Evolutionary conservation across 148 eudicot genomes (phyloP).

Genomic region (Diospyros kaki): DNA sequence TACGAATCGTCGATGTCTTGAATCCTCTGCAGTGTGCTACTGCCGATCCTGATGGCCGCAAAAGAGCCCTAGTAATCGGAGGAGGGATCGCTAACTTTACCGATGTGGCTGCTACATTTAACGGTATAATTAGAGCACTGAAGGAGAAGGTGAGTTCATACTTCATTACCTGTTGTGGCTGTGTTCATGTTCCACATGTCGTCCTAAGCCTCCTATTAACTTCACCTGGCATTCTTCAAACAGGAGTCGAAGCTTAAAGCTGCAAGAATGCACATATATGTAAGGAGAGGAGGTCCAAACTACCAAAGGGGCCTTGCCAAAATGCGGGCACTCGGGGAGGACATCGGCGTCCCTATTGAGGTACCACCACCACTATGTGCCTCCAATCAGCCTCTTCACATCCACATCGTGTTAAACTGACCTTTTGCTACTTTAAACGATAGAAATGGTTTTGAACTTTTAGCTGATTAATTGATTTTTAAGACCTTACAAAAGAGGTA

Average conservation of each 20-base stretch:
- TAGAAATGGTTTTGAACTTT: no score
- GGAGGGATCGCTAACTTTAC: constrained; percentile 98
- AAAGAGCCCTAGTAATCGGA: constrained; percentile 91
- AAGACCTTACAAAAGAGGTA: no score
- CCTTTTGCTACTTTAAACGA: no score
- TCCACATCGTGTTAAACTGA: no score
- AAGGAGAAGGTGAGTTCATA: constrained; percentile 46
- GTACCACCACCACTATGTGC: constrained; percentile 22
- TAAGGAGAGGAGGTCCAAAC: constrained; percentile 98
- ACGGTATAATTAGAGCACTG: constrained; percentile 56
- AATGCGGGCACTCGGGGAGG: constrained; percentile 86
- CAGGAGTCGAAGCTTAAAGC: constrained; percentile 88
- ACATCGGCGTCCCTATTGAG: constrained; percentile 96
- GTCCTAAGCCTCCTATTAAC: neutral
- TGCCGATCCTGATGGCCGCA: constrained; percentile 83
- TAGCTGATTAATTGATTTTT: neutral
- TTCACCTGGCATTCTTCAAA: neutral
- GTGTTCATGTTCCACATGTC: neutral
- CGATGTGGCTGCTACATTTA: constrained; percentile 97
- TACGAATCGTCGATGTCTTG: neutral
- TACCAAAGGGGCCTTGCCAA: constrained; percentile 94
- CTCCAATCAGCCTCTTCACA: neutral
- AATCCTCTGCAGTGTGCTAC: constrained; percentile 77
- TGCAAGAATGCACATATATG: constrained; percentile 85
- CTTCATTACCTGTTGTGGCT: neutral